Conservation (phyloP, 495 filamentous ascomycete species). For the Aspergillus leporis region DNA sequence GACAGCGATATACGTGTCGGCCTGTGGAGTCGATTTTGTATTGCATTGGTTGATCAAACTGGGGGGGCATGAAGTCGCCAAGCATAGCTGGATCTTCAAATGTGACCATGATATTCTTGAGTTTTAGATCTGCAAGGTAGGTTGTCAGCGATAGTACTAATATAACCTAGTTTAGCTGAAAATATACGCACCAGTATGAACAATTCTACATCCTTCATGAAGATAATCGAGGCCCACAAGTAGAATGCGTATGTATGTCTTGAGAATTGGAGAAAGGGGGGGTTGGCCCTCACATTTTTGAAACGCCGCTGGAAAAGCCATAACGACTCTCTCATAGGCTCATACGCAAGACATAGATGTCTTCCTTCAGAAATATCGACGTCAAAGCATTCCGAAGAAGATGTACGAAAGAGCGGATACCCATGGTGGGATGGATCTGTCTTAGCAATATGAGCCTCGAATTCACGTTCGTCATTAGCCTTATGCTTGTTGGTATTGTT, state of each 20-base stretch:
- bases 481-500: conserved; percentile 15
- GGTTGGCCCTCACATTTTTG: conserved; percentile 15
- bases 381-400: conserved; percentile 24
- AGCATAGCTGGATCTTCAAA: conserved; percentile 35
- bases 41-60: conserved; percentile 25
- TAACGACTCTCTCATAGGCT: conserved; percentile 33
- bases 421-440: conserved; percentile 27
- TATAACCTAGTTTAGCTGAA: background rate
- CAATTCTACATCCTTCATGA: conserved; percentile 35
- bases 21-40: conserved; percentile 25
- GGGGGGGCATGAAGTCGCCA: conserved; percentile 23
- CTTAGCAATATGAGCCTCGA: conserved; percentile 24
- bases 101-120: conserved; percentile 35
- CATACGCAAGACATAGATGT: conserved; percentile 38
- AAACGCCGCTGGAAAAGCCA: conserved; percentile 31
- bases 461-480: conserved; percentile 26
- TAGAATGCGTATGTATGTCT: conserved; percentile 32
- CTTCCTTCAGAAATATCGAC: conserved; percentile 25
- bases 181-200: conserved; percentile 24
- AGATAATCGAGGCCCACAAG: conserved; percentile 41
- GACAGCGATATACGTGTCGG: conserved; percentile 28
- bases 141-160: background rate
- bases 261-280: conserved; percentile 26
- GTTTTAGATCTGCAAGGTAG: conserved; percentile 32
- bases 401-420: conserved; percentile 16